Evolutionary conservation across 2,329 filamentous ascomycete species (phyloP).

Genomic region (Alternaria incomplexa): DNA sequence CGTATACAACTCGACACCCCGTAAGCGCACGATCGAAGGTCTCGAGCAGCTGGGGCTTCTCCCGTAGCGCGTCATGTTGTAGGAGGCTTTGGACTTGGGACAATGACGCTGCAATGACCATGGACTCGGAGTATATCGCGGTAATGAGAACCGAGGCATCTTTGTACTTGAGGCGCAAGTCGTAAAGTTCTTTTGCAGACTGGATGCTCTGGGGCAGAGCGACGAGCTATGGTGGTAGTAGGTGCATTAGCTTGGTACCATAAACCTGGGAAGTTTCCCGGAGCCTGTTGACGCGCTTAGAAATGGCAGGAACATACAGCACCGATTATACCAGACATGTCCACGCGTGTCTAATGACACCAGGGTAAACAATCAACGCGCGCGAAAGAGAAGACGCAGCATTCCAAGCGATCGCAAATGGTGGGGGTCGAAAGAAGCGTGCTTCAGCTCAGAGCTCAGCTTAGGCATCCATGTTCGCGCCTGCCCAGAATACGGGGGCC

Average conservation of each 20-base stretch:
- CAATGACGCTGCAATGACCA: constrained; percentile 42
- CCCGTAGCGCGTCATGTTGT: constrained; percentile 32
- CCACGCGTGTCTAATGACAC: background rate
- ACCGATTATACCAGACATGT: constrained; percentile 9
- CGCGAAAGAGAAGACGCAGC: background rate
- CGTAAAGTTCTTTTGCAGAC: constrained; percentile 40
- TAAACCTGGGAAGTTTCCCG: background rate
- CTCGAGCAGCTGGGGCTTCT: constrained; percentile 38
- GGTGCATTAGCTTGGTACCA: constrained; percentile 6
- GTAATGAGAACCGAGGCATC: constrained; percentile 41
- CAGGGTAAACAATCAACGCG: background rate
- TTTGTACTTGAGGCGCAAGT: constrained; percentile 37
- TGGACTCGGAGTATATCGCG: constrained; percentile 43
- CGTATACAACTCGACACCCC: constrained; percentile 42
- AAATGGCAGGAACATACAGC: constrained; percentile 8
- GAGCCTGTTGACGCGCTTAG: background rate
- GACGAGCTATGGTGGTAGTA: constrained; percentile 18
- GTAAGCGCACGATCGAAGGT: constrained; percentile 43
- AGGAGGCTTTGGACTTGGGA: constrained; percentile 40
- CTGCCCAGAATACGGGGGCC: background rate
- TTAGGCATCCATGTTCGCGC: background rate
- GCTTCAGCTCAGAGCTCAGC: background rate
- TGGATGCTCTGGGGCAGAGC: constrained; percentile 35
- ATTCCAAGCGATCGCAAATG: background rate
- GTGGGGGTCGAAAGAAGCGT: background rate